A percentile compares a stretch with the other conserved stretches of the same genome.
These are phyloP conservation scores for Taiozyma onychis DNA, from an alignment of 1,139 yeast genomes.

Conservation along the genomic window DNA sequence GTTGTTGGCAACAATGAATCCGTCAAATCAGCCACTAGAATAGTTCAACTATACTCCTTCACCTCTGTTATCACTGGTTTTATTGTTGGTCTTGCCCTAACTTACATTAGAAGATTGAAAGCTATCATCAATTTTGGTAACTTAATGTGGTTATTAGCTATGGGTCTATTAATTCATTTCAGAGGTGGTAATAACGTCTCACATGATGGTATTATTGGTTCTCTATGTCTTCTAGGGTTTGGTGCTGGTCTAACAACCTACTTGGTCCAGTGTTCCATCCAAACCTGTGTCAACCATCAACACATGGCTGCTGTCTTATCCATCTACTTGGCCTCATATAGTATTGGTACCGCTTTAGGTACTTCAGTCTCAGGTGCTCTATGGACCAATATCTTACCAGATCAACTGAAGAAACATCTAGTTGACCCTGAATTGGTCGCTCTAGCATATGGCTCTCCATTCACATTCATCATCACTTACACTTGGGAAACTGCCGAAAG, in stretches of 20 bases:
- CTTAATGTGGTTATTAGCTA: constrained; percentile 45
- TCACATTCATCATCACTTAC: constrained; percentile 36
- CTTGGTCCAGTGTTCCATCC: constrained; percentile 52
- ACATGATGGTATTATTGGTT: constrained; percentile 54
- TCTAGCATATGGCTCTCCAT: constrained; percentile 45
- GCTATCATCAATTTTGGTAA: constrained; percentile 55
- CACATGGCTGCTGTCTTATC: constrained; percentile 53
- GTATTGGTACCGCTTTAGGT: constrained; percentile 43
- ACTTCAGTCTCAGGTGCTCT: constrained; percentile 46
- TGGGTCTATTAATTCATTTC: constrained; percentile 50
- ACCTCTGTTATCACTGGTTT: constrained; percentile 60
- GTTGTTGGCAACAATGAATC: constrained; percentile 54
- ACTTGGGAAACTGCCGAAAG: constrained; percentile 57
- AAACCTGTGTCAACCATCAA: constrained; percentile 52
- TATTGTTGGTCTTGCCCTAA: constrained; percentile 46
- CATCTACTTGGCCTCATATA: constrained; percentile 45
- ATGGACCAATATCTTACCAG: constrained; percentile 46
- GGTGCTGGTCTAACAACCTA: constrained; percentile 59
- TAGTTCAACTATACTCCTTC: constrained; percentile 56
- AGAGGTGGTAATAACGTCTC: constrained; percentile 43
- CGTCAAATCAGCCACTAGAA: constrained; percentile 55
- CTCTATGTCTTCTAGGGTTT: constrained; percentile 57
- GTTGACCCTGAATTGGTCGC: constrained; percentile 18
- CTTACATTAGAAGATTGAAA: constrained; percentile 47
- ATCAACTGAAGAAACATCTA: constrained; percentile 25